These are phyloP conservation scores for Pseudogymnoascus pannorum DNA, from an alignment of 2,329 filamentous ascomycete species.

Conservation along the genomic window DNA sequence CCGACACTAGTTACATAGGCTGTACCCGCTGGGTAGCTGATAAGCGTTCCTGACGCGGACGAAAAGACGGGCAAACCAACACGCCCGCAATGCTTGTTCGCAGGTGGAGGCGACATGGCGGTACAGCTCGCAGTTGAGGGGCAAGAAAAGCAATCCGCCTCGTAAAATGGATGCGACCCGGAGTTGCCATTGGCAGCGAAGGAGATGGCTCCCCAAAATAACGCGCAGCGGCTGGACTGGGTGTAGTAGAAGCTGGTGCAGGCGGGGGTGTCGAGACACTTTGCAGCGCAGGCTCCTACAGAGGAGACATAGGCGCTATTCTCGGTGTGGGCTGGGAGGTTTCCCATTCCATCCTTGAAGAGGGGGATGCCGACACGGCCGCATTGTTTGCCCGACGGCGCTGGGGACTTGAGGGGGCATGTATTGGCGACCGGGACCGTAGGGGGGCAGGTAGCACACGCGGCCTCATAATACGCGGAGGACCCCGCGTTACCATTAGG, in stretches of 20 bases:
- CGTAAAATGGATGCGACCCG: background rate
- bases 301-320: background rate
- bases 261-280: background rate
- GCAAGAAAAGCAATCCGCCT: background rate
- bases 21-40: background rate
- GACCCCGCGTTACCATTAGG: background rate
- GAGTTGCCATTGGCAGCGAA: background rate
- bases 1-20: background rate
- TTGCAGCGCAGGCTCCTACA: background rate
- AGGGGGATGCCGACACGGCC: background rate
- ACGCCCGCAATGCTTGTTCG: background rate
- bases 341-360: background rate
- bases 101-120: background rate
- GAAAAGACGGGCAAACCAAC: background rate
- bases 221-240: background rate
- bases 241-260: background rate
- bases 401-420: constrained; percentile 5
- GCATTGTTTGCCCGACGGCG: background rate
- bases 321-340: background rate
- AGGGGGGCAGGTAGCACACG: constrained; percentile 29
- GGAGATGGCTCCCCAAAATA: background rate
- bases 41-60: background rate
- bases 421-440: constrained; percentile 40
- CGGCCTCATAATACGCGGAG: constrained; percentile 33
- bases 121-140: background rate